Conservation (phyloP, 768 basidiomycete genomes). For the Chalciporus piperatus region DNA sequence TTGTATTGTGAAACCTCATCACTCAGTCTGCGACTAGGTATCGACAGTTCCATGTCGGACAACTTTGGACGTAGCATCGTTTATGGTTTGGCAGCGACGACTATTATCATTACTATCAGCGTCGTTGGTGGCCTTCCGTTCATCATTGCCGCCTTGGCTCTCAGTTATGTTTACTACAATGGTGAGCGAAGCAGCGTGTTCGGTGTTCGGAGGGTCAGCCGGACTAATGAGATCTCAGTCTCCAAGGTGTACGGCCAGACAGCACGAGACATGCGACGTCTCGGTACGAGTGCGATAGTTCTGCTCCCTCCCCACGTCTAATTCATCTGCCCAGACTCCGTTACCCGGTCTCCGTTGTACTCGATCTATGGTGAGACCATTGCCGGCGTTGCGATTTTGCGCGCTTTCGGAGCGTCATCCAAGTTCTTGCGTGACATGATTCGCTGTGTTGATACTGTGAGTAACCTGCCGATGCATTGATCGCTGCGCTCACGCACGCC, state of each 20-base stretch:
- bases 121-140: constrained; percentile 79
- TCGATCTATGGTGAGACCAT: constrained; percentile 52
- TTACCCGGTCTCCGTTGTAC: constrained; percentile 47
- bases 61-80: constrained; percentile 80
- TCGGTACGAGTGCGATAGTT: constrained; percentile 44
- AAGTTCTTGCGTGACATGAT: constrained; percentile 86
- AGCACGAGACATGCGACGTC: constrained; percentile 78
- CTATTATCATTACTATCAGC: constrained; percentile 73
- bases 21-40: constrained; percentile 42
- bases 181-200: constrained; percentile 39
- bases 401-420: constrained; percentile 86
- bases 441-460: constrained; percentile 73
- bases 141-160: constrained; percentile 51
- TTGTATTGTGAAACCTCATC: background rate
- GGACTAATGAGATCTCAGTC: constrained; percentile 24
- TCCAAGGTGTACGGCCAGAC: constrained; percentile 73
- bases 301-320: background rate
- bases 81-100: constrained; percentile 64
- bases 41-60: constrained; percentile 81
- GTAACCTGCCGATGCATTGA: constrained; percentile 20
- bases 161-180: constrained; percentile 69
- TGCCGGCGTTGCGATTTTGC: constrained; percentile 51
- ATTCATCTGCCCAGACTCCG: constrained; percentile 36
- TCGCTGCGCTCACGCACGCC: background rate
- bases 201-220: background rate